Conservation (phyloP, 768 basidiomycete species). For the Lactarius pseudohatsudake region DNA sequence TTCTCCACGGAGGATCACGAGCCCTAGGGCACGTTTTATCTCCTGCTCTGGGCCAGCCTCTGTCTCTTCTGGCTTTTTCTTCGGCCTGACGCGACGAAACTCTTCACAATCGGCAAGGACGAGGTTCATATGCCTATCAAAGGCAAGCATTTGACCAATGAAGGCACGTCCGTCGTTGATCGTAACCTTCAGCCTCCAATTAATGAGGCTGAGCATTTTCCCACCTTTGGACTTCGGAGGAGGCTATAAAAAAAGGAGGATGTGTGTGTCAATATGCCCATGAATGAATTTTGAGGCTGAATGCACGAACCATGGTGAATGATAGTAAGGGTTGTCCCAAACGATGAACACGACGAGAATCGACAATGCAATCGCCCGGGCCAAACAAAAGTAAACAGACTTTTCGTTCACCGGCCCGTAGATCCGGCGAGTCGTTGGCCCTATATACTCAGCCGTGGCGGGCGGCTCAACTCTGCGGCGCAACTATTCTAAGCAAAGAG, state of each 20-base stretch:
- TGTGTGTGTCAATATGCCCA: background rate
- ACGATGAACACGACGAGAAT: conserved; percentile 31
- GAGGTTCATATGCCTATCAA: conserved; percentile 99
- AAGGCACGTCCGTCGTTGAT: conserved; percentile 96
- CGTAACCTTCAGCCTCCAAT: conserved; percentile 96
- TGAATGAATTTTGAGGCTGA: background rate
- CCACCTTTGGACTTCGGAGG: conserved; percentile 97
- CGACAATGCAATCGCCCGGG: background rate
- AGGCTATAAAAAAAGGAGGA: conserved; percentile 50
- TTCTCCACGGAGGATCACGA: conserved; percentile 95
- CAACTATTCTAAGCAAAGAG: background rate
- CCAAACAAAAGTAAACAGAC: conserved; percentile 17
- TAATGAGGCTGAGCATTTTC: conserved; percentile 96
- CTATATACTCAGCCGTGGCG: background rate
- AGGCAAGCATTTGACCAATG: conserved; percentile 98
- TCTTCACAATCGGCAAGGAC: conserved; percentile 98
- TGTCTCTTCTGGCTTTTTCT: conserved; percentile 81
- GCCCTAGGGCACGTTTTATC: conserved; percentile 94
- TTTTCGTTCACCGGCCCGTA: background rate
- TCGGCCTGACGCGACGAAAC: conserved; percentile 87
- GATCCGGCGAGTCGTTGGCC: background rate
- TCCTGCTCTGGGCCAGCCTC: conserved; percentile 82
- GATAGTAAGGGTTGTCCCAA: conserved; percentile 21
- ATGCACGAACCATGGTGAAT: conserved; percentile 29
- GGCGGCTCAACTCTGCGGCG: background rate